These are phyloP conservation scores for Botryosphaeria agaves DNA, from an alignment of 2,329 filamentous ascomycete species.

Conservation along the genomic window DNA sequence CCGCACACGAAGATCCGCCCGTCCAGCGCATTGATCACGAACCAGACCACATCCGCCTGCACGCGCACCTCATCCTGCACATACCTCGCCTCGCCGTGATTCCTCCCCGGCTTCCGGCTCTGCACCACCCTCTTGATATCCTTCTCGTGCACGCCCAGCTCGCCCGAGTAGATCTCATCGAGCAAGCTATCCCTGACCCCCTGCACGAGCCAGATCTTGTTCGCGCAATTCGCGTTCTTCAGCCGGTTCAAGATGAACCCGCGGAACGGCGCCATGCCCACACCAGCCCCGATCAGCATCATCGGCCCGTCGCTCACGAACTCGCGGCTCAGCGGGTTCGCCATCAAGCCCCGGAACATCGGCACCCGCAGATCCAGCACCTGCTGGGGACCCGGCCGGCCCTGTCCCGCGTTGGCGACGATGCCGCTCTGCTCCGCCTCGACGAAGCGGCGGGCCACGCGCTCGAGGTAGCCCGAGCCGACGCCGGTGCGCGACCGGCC, in stretches of 20 bases:
- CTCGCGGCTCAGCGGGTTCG: slow-evolving; percentile 81
- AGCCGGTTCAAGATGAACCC: slow-evolving; percentile 91
- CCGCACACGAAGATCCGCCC: slow-evolving; percentile 94
- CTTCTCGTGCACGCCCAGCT: slow-evolving; percentile 78
- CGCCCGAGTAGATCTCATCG: slow-evolving; percentile 90
- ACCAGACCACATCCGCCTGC: slow-evolving; percentile 96
- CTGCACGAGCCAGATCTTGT: slow-evolving; percentile 95
- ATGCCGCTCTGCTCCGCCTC: slow-evolving; percentile 38
- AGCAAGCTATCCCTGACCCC: slow-evolving; percentile 85
- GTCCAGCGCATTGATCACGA: slow-evolving; percentile 90
- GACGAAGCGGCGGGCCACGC: slow-evolving; percentile 58
- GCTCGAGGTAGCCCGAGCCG: slow-evolving; percentile 85
- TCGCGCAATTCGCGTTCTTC: slow-evolving; percentile 88
- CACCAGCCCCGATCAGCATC: slow-evolving; percentile 90
- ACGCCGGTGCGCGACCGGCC: slow-evolving; percentile 52
- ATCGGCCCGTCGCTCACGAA: slow-evolving; percentile 92
- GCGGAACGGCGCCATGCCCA: slow-evolving; percentile 92
- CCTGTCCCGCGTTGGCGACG: slow-evolving; percentile 22
- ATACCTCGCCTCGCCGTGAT: slow-evolving; percentile 56
- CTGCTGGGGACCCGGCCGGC: no score
- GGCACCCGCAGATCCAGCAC: slow-evolving; percentile 56
- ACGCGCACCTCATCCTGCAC: slow-evolving; percentile 88
- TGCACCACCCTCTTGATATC: slow-evolving; percentile 34
- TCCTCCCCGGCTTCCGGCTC: slow-evolving; percentile 40
- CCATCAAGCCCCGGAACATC: slow-evolving; percentile 98